Evolutionary conservation across 2,329 filamentous ascomycete genomes (phyloP).

Genomic region (Bipolaris gigantea): DNA sequence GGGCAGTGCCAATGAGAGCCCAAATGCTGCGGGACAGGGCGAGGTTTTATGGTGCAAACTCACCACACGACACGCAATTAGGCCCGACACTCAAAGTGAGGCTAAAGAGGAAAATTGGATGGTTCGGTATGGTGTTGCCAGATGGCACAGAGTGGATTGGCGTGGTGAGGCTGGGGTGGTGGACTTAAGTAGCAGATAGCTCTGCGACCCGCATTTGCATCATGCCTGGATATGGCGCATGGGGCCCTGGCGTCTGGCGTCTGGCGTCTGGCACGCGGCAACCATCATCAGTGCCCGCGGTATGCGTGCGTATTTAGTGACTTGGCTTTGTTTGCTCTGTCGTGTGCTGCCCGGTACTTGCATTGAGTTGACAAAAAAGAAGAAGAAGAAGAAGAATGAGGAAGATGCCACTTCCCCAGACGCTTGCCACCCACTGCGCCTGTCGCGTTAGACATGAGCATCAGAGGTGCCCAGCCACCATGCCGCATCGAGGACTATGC

Average conservation of each 20-base stretch:
- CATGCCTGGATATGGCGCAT: conserved; percentile 25
- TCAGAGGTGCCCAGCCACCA: conserved; percentile 15
- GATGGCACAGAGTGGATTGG: conserved; percentile 24
- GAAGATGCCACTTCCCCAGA: not conserved
- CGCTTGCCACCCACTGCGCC: not conserved
- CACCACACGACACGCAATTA: conserved; percentile 18
- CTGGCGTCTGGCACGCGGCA: conserved; percentile 20
- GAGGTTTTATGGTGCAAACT: conserved; percentile 13
- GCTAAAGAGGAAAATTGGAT: not conserved
- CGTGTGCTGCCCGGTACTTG: not conserved
- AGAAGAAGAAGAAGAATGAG: not conserved
- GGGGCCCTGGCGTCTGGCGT: conserved; percentile 27
- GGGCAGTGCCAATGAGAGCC: conserved; percentile 17
- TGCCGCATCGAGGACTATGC: conserved; percentile 14
- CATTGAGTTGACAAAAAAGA: conserved; percentile 5
- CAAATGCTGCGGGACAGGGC: conserved; percentile 25
- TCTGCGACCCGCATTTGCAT: conserved; percentile 38
- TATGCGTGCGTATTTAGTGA: conserved; percentile 18
- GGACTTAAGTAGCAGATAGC: conserved; percentile 33
- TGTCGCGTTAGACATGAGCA: conserved; percentile 8
- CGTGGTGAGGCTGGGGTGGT: conserved; percentile 20
- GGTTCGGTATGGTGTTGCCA: conserved; percentile 9
- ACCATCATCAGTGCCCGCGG: conserved; percentile 18
- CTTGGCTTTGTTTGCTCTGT: conserved; percentile 4
- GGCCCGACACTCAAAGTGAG: conserved; percentile 4